phyloP scores from a whole-genome alignment of 371 early-diverging fungal species.

The Apophysomyces ossiformis region DNA sequence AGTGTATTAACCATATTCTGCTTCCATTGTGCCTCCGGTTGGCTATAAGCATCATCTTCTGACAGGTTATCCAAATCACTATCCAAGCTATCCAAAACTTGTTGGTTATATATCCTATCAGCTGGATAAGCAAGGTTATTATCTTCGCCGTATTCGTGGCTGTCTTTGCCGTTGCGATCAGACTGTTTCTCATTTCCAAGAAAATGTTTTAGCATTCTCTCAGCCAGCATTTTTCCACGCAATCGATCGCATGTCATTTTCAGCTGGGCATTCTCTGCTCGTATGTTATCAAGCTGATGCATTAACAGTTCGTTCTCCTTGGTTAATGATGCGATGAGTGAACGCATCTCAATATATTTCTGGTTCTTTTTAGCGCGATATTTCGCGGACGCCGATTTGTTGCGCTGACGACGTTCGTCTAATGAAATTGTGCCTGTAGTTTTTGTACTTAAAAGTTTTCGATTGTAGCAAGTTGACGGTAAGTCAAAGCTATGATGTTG shows the following conservation, averaged over 20 bases:
- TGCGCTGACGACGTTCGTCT: conserved; percentile 55
- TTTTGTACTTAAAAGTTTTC: background rate
- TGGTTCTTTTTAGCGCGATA: conserved; percentile 61
- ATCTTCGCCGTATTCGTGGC: background rate
- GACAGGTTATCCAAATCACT: background rate
- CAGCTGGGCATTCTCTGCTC: conserved; percentile 46
- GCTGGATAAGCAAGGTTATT: background rate
- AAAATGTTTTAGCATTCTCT: conserved; percentile 47
- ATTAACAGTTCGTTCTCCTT: conserved; percentile 46
- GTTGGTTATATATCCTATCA: background rate
- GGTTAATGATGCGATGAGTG: conserved; percentile 40
- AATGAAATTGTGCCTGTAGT: conserved; percentile 33
- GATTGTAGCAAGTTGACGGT: background rate
- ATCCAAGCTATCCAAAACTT: background rate
- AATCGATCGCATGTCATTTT: conserved; percentile 50
- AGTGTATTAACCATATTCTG: too few relatives aligned
- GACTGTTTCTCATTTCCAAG: conserved; percentile 10
- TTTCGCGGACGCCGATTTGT: conserved; percentile 62
- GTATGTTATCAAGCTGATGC: conserved; percentile 47
- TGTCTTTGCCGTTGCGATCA: background rate
- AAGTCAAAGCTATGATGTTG: background rate
- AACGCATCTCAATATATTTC: conserved; percentile 55
- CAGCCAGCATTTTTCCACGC: conserved; percentile 49
- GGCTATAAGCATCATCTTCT: background rate
- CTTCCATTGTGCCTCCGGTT: background rate